These are phyloP conservation scores for Przewalskia tangutica DNA, from an alignment of 257 asterid genomes.

Conservation along the genomic window DNA sequence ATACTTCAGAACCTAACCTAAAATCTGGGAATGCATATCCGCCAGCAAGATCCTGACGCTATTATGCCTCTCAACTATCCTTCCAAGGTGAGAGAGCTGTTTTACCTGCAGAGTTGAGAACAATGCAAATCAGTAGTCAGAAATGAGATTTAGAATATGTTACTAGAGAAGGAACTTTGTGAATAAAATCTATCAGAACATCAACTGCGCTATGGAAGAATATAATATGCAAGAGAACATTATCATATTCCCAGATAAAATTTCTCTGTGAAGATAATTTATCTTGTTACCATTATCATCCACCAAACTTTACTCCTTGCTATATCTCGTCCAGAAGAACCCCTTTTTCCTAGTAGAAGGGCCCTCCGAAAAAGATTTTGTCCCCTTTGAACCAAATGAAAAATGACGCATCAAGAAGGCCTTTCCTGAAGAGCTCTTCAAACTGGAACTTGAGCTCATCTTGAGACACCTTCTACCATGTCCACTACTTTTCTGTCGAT, in stretches of 20 bases:
- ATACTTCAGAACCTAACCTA: constrained; percentile 37
- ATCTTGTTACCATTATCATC: constrained; percentile 19
- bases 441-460: constrained; percentile 62
- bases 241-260: background rate
- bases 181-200: background rate
- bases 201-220: background rate
- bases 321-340: constrained; percentile 69
- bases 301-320: constrained; percentile 34
- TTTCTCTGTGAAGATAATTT: background rate
- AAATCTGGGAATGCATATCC: background rate
- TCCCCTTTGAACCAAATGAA: constrained; percentile 60
- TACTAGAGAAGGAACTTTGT: background rate
- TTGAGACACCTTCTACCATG: constrained; percentile 41
- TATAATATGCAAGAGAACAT: background rate
- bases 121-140: background rate
- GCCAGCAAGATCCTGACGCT: constrained; percentile 4
- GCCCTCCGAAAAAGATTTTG: constrained; percentile 36
- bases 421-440: constrained; percentile 47
- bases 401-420: constrained; percentile 75
- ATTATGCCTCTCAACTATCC: background rate
- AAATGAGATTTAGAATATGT: background rate
- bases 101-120: background rate
- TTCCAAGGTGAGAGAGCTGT: background rate
- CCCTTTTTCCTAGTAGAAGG: constrained; percentile 40
- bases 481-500: constrained; percentile 40